Base-by-base conservation (phyloP, 2,329 filamentous ascomycete genomes). In the Akanthomyces uredinophilus region DNA sequence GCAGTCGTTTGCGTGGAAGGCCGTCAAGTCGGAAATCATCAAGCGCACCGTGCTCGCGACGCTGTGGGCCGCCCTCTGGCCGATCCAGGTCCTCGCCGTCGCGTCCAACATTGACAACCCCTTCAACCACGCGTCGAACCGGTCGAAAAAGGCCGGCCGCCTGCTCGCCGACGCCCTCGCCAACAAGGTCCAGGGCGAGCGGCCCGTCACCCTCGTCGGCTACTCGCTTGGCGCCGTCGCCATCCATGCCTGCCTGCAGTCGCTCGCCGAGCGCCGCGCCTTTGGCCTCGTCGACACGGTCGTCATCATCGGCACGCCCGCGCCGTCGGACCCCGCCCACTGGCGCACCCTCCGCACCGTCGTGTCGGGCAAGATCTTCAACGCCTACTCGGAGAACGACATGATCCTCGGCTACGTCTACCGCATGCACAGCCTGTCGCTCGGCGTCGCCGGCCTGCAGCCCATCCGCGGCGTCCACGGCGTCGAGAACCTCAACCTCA, bases 351-450 rank as follows among this genome's bases (percentile, higher is more conserved):
- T 96, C 66, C 85, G 91, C 35, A 86, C 84, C 50, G 91, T 94
- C 0, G 92, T 96, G 0, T 85, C 88, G 1, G 92, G 93, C 2
- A 84, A 89, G 62, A 81, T 96, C 8, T 89, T 96, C 68, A 97
- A 97, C 68, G 91, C 94, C 10, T 96, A 89, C 75, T 94, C 91
- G 1, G 86, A 88, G 58, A 93, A 95, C 64, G 93, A 97, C 74
- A 90, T 91, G 69, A 87, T 97, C 37, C 85, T 97, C 1, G 92
- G 87, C 1, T 94, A 96, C 71, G 79, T 96, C 20, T 96, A 97
- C 73, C 87, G 93, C 50, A 88, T 91, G 2, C 92, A 90, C 46
- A 92, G 88, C 63, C 83, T 96, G 32, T 89, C 95, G 66, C 83
- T 90, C 46, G 93, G 93, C 4, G 85, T 96, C 47, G 92, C 92